Base-by-base conservation (phyloP, 1,284 basidiomycete species). In the Trichosporon sp. region DNA sequence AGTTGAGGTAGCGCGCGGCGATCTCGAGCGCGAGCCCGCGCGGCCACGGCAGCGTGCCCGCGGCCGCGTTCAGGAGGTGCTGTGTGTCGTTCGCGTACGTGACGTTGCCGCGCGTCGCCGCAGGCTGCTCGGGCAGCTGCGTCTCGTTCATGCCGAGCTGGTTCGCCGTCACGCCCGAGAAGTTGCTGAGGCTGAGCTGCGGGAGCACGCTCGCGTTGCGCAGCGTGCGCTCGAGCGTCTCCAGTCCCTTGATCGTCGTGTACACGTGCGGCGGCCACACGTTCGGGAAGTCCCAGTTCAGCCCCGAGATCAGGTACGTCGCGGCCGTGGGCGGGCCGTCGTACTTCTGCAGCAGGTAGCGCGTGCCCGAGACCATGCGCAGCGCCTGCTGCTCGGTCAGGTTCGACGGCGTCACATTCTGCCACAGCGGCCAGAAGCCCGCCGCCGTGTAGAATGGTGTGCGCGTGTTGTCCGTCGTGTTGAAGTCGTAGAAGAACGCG, bases 381-480 rank as follows among this genome's bases (percentile, higher is more conserved):
- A 94, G 90, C 0, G 92, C 92, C 12, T 74, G 75, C 0, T 78
- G 80, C 67, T 83, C 80, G 74, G 88, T 89, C 11, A 96, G 77
- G 73, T 91, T 90, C 18, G 86, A 77, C 0, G 94, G 94, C 64
- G 93, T 85, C 76, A 97, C 93, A 27, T 89, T 90, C 67, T 87
- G 90, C 95, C 95, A 96, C 63, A 91, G 85, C 0, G 95, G 92
- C 81, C 92, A 95, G 81, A 91, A 92, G 1, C 89, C n/a, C 89
- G 1, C 91, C 92, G 0, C 85, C 86, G 15, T 87, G 83, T 89
- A 94, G 62, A 92, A 79, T 25, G 77, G 79, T 70, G 88, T 89
- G 67, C 90, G 88, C 9, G 86, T 78, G 70, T 89, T 88, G 3
- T 88, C 86, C 2, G 87, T 89, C 60, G 89, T 81, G 81, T 92